A percentile compares a stretch with the other conserved stretches of the same genome.
Evolutionary conservation across 176 grass and related monocot genomes (phyloP).

Genomic region (Carex myosuroides): DNA sequence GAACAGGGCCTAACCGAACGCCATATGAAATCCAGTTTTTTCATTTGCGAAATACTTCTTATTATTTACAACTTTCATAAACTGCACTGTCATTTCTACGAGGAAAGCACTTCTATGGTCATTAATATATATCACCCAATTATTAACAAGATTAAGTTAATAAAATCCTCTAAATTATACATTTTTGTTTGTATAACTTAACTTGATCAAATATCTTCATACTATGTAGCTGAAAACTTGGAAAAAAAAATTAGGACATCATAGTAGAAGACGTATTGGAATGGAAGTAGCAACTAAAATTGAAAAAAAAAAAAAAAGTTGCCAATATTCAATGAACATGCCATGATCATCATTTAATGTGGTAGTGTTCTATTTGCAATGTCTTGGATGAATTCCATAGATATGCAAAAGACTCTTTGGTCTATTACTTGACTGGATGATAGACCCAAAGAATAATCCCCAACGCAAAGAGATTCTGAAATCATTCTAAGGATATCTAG

Average conservation of each 20-base stretch:
- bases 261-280: background rate
- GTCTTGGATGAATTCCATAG: background rate
- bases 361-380: background rate
- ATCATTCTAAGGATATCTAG: background rate
- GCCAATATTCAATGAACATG: background rate
- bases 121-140: background rate
- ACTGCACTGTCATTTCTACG: background rate
- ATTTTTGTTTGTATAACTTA: background rate
- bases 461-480: background rate
- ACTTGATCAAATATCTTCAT: background rate
- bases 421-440: no score
- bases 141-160: background rate
- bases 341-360: background rate
- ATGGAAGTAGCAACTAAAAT: background rate
- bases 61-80: background rate
- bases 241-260: background rate
- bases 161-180: background rate
- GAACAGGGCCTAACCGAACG: no score
- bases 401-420: background rate
- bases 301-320: background rate
- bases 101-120: background rate
- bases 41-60: background rate
- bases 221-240: background rate
- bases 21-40: background rate
- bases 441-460: background rate